phyloP scores from a whole-genome alignment of 768 basidiomycete species.

The Russula brevipes region DNA sequence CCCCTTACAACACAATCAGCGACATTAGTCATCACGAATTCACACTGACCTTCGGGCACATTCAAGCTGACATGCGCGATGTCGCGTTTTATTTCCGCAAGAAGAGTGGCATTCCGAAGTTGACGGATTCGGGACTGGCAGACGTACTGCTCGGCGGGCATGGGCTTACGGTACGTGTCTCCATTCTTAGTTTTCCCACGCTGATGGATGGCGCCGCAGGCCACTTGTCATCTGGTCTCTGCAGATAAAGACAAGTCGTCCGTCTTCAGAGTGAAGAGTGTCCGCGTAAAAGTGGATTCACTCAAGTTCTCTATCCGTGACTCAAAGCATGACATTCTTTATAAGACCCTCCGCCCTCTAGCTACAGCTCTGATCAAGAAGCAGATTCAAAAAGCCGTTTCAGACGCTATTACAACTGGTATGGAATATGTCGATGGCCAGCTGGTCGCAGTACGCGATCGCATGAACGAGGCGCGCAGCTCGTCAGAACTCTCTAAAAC shows the following conservation, averaged over 20 bases:
- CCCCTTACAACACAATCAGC: constrained; percentile 55
- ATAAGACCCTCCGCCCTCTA: constrained; percentile 77
- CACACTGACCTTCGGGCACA: constrained; percentile 70
- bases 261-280: constrained; percentile 67
- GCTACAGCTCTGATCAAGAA: constrained; percentile 81
- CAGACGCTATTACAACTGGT: constrained; percentile 68
- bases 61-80: constrained; percentile 92
- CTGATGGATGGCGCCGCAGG: constrained; percentile 29
- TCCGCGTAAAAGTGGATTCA: constrained; percentile 76
- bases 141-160: constrained; percentile 82
- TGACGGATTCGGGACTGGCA: constrained; percentile 77
- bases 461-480: constrained; percentile 50
- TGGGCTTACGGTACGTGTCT: constrained; percentile 57
- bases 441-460: constrained; percentile 79
- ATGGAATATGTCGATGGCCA: constrained; percentile 88
- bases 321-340: constrained; percentile 82
- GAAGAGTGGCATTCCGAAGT: constrained; percentile 77
- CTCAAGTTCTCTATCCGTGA: constrained; percentile 91
- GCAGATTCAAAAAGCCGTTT: constrained; percentile 56
- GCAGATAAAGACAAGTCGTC: constrained; percentile 60
- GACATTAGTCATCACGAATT: constrained; percentile 70
- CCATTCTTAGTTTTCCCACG: neutral
- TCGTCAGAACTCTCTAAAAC: constrained; percentile 35
- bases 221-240: constrained; percentile 54
- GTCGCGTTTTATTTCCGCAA: constrained; percentile 87